phyloP scores from a whole-genome alignment of 2,329 filamentous ascomycete genomes.

The Dactylellina haptotyla region DNA sequence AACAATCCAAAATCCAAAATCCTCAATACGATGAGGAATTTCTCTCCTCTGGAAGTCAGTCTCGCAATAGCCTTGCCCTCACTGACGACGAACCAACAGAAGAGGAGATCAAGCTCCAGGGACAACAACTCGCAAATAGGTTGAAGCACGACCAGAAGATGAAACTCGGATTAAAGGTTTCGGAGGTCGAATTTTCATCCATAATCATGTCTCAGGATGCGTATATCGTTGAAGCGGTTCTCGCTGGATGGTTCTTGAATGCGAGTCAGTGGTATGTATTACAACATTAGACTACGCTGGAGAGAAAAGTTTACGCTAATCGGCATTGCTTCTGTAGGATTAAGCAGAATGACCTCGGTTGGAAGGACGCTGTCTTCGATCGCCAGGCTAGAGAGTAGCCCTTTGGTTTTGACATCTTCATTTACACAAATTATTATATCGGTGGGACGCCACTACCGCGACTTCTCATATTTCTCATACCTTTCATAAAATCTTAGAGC shows the following conservation, averaged over 20 bases:
- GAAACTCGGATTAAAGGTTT: conserved; percentile 1
- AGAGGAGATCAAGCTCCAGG: conserved; percentile 24
- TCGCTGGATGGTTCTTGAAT: conserved; percentile 42
- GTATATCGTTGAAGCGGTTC: conserved; percentile 28
- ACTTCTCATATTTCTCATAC: too few relatives aligned
- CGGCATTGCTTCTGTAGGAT: conserved; percentile 3
- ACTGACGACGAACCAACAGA: conserved; percentile 8
- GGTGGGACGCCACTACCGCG: too few relatives aligned
- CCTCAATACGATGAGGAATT: neutral
- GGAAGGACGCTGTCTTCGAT: conserved; percentile 23
- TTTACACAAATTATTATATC: too few relatives aligned
- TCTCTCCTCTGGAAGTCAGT: neutral
- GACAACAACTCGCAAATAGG: conserved; percentile 10
- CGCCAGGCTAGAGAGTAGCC: neutral
- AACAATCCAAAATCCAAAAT: neutral
- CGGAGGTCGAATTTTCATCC: conserved; percentile 40
- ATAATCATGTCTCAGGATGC: conserved; percentile 26
- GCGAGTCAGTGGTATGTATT: conserved; percentile 31
- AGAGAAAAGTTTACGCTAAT: conserved; percentile 9
- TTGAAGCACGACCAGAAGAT: conserved; percentile 20
- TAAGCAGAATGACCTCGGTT: conserved; percentile 15
- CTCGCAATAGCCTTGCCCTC: neutral
- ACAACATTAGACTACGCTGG: neutral
- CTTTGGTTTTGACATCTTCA: neutral
- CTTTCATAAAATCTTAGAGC: too few relatives aligned